Evolutionary conservation across 2,329 filamentous ascomycete genomes (phyloP).

Genomic region (Cytospora piceicola): DNA sequence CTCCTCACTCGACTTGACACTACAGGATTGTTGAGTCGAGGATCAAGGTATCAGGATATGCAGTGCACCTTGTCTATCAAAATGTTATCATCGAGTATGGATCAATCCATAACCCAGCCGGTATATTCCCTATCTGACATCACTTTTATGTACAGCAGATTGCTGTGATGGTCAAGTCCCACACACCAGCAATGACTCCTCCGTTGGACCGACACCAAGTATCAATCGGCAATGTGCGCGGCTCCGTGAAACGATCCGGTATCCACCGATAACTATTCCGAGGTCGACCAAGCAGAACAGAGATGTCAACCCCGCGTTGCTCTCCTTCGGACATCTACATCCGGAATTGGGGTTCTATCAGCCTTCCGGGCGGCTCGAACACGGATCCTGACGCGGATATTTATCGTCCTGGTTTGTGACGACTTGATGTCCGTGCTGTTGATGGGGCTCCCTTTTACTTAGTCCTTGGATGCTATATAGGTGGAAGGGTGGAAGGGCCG

Average conservation of each 20-base stretch:
- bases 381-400: neutral
- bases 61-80: neutral
- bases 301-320: neutral
- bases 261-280: neutral
- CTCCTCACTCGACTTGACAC: neutral
- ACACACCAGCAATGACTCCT: neutral
- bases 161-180: constrained; percentile 2
- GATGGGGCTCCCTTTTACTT: too few relatives aligned
- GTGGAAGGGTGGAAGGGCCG: too few relatives aligned
- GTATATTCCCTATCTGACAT: constrained; percentile 29
- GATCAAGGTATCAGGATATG: neutral
- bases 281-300: neutral
- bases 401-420: neutral
- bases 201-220: neutral
- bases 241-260: neutral
- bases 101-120: constrained; percentile 1
- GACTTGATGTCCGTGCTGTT: neutral
- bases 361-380: neutral
- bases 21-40: constrained; percentile 11
- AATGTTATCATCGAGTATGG: neutral
- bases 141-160: neutral
- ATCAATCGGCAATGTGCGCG: neutral
- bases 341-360: too few relatives aligned
- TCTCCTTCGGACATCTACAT: neutral
- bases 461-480: too few relatives aligned